phyloP scores from a whole-genome alignment of 768 basidiomycete species.

The Galerina marginata region DNA sequence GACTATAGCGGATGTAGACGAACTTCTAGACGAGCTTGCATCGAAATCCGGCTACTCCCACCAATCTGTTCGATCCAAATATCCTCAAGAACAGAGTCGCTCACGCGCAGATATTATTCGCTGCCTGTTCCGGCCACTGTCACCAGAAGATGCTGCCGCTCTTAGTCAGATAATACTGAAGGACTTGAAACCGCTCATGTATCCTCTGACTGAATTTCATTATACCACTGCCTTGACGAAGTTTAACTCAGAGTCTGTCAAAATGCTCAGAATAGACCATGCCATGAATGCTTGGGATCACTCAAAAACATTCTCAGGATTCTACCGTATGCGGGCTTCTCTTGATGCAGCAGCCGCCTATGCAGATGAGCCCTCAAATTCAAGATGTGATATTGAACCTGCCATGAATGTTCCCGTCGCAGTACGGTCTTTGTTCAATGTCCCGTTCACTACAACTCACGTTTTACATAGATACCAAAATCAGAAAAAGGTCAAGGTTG shows the following conservation, averaged over 20 bases:
- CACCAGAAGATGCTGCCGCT: conserved; percentile 67
- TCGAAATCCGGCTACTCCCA: conserved; percentile 67
- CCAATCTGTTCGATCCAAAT: conserved; percentile 42
- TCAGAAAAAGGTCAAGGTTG: conserved; percentile 75
- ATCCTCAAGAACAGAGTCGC: conserved; percentile 29
- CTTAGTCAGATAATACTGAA: conserved; percentile 89
- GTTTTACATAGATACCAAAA: conserved; percentile 71
- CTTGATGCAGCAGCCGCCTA: conserved; percentile 60
- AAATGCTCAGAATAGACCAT: conserved; percentile 59
- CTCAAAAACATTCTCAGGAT: conserved; percentile 51
- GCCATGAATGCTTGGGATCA: conserved; percentile 81
- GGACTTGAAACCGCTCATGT: conserved; percentile 81
- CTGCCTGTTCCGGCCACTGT: conserved; percentile 62
- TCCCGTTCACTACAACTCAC: not conserved
- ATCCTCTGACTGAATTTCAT: conserved; percentile 61
- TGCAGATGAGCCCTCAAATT: conserved; percentile 41
- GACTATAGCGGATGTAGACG: conserved; percentile 59
- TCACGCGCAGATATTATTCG: conserved; percentile 47
- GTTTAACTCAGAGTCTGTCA: conserved; percentile 62
- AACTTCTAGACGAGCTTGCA: conserved; percentile 77
- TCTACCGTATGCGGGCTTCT: conserved; percentile 60
- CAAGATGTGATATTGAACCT: conserved; percentile 39
- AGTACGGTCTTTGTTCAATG: conserved; percentile 37
- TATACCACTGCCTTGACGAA: conserved; percentile 55
- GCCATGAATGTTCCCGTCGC: conserved; percentile 66